Conservation (phyloP, 1,139 yeast genomes). For the Geotrichum klebahnii region DNA sequence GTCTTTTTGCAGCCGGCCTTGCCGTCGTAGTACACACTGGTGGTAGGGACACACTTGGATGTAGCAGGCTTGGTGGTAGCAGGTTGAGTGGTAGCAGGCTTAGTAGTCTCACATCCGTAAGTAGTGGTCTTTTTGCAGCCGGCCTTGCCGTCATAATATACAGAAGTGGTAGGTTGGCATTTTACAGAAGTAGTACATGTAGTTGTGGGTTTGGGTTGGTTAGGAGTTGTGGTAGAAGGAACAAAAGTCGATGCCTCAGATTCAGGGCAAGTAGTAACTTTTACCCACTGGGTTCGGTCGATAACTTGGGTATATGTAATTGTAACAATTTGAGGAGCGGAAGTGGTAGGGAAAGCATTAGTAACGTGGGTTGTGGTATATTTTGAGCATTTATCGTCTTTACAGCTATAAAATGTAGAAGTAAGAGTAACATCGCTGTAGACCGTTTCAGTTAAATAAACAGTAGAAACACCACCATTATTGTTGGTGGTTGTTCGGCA, state of each 20-base stretch:
- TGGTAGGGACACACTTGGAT: no score
- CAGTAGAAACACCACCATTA: background rate
- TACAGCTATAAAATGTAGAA: constrained; percentile 2
- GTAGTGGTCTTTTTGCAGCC: no score
- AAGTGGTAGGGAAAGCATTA: background rate
- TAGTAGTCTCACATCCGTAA: no score
- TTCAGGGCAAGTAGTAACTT: constrained; percentile 11
- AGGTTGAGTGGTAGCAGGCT: no score
- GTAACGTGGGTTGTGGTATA: background rate
- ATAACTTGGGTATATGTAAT: background rate
- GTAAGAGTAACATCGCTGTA: constrained; percentile 1
- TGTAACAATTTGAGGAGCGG: background rate
- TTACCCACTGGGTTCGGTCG: background rate
- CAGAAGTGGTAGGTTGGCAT: no score
- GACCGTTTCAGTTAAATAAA: background rate
- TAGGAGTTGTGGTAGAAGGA: constrained; percentile 6
- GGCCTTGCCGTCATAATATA: no score
- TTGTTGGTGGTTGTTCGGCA: no score
- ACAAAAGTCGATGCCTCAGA: constrained; percentile 5
- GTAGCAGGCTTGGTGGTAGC: no score
- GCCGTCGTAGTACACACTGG: no score
- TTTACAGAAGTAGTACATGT: no score
- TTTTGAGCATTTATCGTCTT: constrained; percentile 1
- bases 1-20: no score
- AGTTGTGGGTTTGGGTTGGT: background rate